These are phyloP conservation scores for Geotrichum reessii DNA, from an alignment of 1,139 yeast genomes.

Conservation along the genomic window DNA sequence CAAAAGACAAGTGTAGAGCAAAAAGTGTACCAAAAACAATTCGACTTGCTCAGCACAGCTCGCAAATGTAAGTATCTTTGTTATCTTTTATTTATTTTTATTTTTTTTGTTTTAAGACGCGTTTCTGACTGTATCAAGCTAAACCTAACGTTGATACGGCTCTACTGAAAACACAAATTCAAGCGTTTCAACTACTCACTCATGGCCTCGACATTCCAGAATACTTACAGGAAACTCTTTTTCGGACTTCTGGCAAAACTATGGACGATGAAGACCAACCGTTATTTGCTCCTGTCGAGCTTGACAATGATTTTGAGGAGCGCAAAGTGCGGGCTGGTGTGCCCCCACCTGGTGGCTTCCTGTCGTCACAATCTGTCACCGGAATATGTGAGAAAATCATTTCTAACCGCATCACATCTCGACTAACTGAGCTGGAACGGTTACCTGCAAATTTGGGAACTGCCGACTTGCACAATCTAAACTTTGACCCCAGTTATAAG, in stretches of 20 bases:
- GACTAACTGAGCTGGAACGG: conserved; percentile 69
- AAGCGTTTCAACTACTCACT: conserved; percentile 68
- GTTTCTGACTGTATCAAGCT: background rate
- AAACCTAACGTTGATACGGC: conserved; percentile 14
- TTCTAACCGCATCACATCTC: conserved; percentile 48
- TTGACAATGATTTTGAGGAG: conserved; percentile 29
- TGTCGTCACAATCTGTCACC: conserved; percentile 22
- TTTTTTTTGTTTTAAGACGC: background rate
- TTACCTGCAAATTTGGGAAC: conserved; percentile 74
- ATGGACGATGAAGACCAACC: background rate
- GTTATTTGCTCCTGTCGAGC: conserved; percentile 10
- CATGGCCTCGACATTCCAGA: conserved; percentile 71
- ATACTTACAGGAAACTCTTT: conserved; percentile 36
- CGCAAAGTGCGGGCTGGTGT: conserved; percentile 36
- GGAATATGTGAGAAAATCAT: conserved; percentile 35
- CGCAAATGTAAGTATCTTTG: conserved; percentile 15
- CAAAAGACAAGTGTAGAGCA: conserved; percentile 34
- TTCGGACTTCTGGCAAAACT: conserved; percentile 27
- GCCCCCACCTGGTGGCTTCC: conserved; percentile 18
- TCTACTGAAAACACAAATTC: conserved; percentile 55
- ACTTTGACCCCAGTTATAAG: conserved; percentile 41
- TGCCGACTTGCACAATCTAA: conserved; percentile 41
- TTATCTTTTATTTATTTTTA: too few species aligned
- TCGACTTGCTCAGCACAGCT: conserved; percentile 27
- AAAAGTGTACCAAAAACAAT: conserved; percentile 36